Evolutionary conservation across 495 filamentous ascomycete genomes (phyloP).

Genomic region (Aspergillus indologenus): DNA sequence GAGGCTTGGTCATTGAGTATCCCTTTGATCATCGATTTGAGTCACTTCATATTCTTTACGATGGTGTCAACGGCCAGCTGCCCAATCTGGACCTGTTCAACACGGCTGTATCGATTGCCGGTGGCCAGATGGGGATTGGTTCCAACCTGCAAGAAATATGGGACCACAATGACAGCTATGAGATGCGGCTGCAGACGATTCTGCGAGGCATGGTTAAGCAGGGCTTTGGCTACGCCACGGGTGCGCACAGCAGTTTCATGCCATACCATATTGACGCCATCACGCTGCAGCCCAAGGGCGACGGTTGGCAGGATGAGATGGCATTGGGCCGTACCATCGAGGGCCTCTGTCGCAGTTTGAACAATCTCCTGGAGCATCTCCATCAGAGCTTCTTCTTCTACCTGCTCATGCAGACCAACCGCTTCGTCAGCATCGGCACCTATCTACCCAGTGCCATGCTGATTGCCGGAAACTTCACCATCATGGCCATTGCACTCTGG

Average conservation of each 20-base stretch:
- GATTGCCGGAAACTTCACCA: slow-evolving; percentile 88
- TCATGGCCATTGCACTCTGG: slow-evolving; percentile 93
- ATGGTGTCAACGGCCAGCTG: slow-evolving; percentile 93
- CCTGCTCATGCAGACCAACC: slow-evolving; percentile 79
- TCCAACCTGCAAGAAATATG: slow-evolving; percentile 82
- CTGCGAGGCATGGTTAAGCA: slow-evolving; percentile 91
- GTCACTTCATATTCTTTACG: slow-evolving; percentile 85
- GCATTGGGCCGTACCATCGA: slow-evolving; percentile 85
- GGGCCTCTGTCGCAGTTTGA: slow-evolving; percentile 83
- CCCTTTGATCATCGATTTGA: slow-evolving; percentile 79
- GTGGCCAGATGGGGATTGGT: slow-evolving; percentile 88
- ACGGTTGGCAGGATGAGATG: slow-evolving; percentile 98
- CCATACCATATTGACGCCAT: slow-evolving; percentile 98
- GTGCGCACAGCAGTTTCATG: slow-evolving; percentile 92
- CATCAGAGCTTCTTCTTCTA: slow-evolving; percentile 99
- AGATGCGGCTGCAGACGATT: slow-evolving; percentile 82
- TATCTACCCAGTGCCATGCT: slow-evolving; percentile 97
- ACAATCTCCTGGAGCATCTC: slow-evolving; percentile 93
- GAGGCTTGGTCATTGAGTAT: slow-evolving; percentile 90
- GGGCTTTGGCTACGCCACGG: slow-evolving; percentile 82
- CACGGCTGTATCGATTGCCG: slow-evolving; percentile 82
- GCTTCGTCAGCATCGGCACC: slow-evolving; percentile 97
- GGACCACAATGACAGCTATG: slow-evolving; percentile 77
- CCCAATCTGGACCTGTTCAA: slow-evolving; percentile 96
- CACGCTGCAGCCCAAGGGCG: slow-evolving; percentile 82